Percentiles rank a stretch among this genome's conserved stretches.
These are phyloP conservation scores for Tuber borchii DNA, from an alignment of 495 filamentous ascomycete genomes.

Conservation along the genomic window DNA sequence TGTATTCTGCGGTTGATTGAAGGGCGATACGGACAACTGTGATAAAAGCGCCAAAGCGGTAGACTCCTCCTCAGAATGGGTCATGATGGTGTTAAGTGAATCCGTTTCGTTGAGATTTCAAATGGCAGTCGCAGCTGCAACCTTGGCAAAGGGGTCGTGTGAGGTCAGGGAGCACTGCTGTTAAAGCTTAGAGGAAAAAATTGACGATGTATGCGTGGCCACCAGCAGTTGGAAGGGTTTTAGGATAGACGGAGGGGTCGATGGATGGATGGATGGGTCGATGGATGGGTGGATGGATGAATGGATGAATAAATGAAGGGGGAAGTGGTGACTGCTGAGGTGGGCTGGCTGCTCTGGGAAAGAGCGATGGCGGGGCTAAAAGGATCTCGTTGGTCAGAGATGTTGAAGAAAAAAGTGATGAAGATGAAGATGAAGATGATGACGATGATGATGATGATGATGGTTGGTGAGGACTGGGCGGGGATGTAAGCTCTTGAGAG, in stretches of 20 bases:
- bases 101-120: conserved; percentile 4
- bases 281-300: conserved; percentile 6
- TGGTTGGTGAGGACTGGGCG: background rate
- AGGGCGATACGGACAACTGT: conserved; percentile 51
- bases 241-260: conserved; percentile 9
- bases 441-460: background rate
- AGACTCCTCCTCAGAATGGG: conserved; percentile 40
- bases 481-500: conserved; percentile 24
- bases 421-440: background rate
- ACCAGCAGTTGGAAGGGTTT: conserved; percentile 29
- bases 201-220: conserved; percentile 28
- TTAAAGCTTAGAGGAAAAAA: conserved; percentile 35
- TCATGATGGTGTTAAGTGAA: conserved; percentile 34
- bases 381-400: conserved; percentile 2
- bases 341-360: conserved; percentile 16
- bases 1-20: conserved; percentile 56
- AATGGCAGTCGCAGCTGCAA: conserved; percentile 2
- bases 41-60: conserved; percentile 50
- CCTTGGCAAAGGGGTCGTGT: conserved; percentile 8
- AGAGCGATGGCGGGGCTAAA: conserved; percentile 21
- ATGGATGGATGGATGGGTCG: conserved; percentile 18
- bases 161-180: conserved; percentile 25
- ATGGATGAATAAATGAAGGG: conserved; percentile 15
- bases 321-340: background rate
- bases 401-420: background rate